phyloP scores from a whole-genome alignment of 75 land plant species.

The Sequoia sempervirens region DNA sequence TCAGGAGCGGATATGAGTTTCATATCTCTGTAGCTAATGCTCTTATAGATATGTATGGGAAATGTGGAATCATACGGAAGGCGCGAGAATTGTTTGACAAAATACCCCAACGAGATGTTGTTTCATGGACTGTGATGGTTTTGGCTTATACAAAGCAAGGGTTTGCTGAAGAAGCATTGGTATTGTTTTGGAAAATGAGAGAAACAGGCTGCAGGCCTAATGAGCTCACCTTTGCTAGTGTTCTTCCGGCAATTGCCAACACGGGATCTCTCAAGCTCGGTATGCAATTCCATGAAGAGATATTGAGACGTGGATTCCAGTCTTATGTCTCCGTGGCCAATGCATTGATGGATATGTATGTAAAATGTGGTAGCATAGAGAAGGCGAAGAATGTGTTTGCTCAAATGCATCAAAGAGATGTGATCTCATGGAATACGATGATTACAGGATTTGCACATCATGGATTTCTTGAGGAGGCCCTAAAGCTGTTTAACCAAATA shows the following conservation, averaged over 20 bases:
- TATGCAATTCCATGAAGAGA: constrained; percentile 21
- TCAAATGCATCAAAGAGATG: constrained; percentile 10
- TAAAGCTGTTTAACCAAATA: constrained; percentile 28
- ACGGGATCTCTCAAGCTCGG: constrained; percentile 21
- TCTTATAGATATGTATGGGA: constrained; percentile 33
- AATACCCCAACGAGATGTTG: constrained; percentile 31
- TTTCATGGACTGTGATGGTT: constrained; percentile 48
- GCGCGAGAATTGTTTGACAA: constrained; percentile 43
- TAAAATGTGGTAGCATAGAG: constrained; percentile 21
- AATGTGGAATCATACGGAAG: constrained; percentile 9
- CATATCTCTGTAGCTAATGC: constrained; percentile 20
- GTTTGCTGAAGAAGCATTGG: constrained; percentile 21
- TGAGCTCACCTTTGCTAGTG: constrained; percentile 34
- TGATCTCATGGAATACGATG: constrained; percentile 48
- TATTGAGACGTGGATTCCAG: constrained; percentile 20
- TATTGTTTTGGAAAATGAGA: constrained; percentile 24
- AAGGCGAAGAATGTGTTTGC: constrained; percentile 25
- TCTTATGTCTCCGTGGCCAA: constrained; percentile 18
- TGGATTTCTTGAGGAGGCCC: constrained; percentile 24
- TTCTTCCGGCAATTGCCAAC: constrained; percentile 22
- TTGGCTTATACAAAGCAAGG: constrained; percentile 30
- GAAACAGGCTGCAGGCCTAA: constrained; percentile 23
- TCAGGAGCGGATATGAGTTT: constrained; percentile 23
- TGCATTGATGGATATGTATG: constrained; percentile 37
- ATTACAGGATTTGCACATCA: constrained; percentile 34